Evolutionary conservation across 2,329 filamentous ascomycete genomes (phyloP).

Genomic region (Pestalotiopsis sp.): DNA sequence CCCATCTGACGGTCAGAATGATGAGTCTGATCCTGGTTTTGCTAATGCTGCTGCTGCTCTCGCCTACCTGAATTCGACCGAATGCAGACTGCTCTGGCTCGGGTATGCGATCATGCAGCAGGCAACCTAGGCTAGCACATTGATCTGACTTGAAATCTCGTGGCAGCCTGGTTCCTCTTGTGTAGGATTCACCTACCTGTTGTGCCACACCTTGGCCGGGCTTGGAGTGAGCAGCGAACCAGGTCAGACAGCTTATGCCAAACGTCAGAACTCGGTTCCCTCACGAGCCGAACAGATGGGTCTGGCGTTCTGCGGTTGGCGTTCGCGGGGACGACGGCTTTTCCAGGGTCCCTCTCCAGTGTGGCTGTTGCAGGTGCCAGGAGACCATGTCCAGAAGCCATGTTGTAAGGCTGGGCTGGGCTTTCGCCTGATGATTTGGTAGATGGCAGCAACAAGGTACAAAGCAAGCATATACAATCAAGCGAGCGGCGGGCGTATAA

Average conservation of each 20-base stretch:
- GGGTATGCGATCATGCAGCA: not conserved
- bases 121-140: not conserved
- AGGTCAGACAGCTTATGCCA: too few species aligned
- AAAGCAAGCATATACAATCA: not conserved
- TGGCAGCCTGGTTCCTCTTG: conserved; percentile 5
- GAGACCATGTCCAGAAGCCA: not conserved
- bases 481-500: not conserved
- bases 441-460: not conserved
- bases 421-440: not conserved
- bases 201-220: not conserved
- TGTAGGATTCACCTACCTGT: not conserved
- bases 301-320: too few species aligned
- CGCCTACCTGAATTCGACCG: not conserved
- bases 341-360: too few species aligned
- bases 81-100: not conserved
- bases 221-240: not conserved
- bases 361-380: too few species aligned
- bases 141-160: conserved; percentile 7
- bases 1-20: not conserved
- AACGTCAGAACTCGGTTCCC: too few species aligned
- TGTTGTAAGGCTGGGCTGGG: not conserved
- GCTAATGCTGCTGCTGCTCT: too few species aligned
- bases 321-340: too few species aligned
- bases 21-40: too few species aligned
- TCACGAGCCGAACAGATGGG: too few species aligned